A percentile compares a stretch with the other conserved stretches of the same genome.
These are phyloP conservation scores for Tetrapisispora taiwanensis DNA, from an alignment of 805 yeast genomes.

Conservation along the genomic window DNA sequence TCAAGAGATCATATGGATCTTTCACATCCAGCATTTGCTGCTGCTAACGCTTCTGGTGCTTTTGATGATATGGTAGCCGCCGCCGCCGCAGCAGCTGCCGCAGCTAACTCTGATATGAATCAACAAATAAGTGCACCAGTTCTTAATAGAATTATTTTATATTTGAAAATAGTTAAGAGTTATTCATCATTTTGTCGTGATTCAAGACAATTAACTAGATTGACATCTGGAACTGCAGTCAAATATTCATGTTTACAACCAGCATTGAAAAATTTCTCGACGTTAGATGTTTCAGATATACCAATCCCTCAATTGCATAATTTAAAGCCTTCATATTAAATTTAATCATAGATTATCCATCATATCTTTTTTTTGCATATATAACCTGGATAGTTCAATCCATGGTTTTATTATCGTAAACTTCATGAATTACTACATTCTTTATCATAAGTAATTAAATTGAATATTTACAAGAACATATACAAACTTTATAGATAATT, in stretches of 20 bases:
- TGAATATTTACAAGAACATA: not conserved
- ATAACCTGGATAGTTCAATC: not conserved
- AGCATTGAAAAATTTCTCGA: conserved; percentile 31
- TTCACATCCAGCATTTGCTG: conserved; percentile 31
- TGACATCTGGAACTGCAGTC: conserved; percentile 37
- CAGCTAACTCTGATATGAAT: conserved; percentile 3
- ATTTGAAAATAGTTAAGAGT: conserved; percentile 44
- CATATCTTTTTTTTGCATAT: not conserved
- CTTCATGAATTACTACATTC: not conserved
- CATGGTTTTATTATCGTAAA: not conserved
- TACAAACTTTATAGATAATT: conserved; percentile 1
- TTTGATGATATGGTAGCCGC: conserved; percentile 24
- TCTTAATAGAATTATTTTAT: conserved; percentile 41
- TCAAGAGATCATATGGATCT: conserved; percentile 14
- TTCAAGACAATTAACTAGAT: conserved; percentile 37
- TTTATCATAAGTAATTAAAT: not conserved
- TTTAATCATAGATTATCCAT: not conserved
- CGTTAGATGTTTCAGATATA: conserved; percentile 32
- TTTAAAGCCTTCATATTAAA: conserved; percentile 20
- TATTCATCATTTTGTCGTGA: conserved; percentile 41
- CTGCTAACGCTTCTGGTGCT: conserved; percentile 32
- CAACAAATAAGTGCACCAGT: conserved; percentile 1
- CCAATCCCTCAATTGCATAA: conserved; percentile 34
- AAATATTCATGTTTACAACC: conserved; percentile 34
- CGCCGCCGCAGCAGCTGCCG: conserved; percentile 9